phyloP scores from a whole-genome alignment of 108 stramenopile genomes.

The Ochromonas danica region DNA sequence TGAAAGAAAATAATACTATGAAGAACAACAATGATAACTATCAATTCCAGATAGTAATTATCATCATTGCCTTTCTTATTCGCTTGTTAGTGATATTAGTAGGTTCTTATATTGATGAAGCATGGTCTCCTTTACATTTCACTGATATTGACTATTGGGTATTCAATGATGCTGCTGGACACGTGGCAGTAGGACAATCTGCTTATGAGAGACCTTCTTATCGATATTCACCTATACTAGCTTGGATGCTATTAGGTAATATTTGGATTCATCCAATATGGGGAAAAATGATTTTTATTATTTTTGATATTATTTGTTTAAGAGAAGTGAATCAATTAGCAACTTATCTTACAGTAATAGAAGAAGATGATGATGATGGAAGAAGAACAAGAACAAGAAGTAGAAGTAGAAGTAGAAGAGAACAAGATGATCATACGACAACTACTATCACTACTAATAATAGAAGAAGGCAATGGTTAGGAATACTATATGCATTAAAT shows the following conservation, averaged over 20 bases:
- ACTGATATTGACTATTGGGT: constrained; percentile 64
- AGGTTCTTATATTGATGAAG: constrained; percentile 1
- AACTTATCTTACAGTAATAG: constrained; percentile 10
- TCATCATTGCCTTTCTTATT: too few species aligned
- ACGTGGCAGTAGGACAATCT: constrained; percentile 43
- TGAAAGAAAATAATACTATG: too few species aligned
- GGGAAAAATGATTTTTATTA: constrained; percentile 53
- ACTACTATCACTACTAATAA: constrained; percentile 41
- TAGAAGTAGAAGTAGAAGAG: not conserved
- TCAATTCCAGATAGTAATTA: too few species aligned
- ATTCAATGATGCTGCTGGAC: constrained; percentile 56
- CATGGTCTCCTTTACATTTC: constrained; percentile 45
- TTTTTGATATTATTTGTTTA: constrained; percentile 43
- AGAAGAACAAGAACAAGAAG: constrained; percentile 40
- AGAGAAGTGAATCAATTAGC: constrained; percentile 27
- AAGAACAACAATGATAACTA: too few species aligned
- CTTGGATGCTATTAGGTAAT: constrained; percentile 64
- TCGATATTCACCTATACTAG: constrained; percentile 96
- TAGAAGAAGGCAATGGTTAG: not conserved
- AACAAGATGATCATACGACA: constrained; percentile 45
- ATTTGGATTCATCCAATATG: constrained; percentile 35
- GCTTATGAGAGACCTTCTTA: constrained; percentile 94
- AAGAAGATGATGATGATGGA: constrained; percentile 44
- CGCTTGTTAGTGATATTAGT: constrained; percentile 4
- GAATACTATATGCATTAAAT: constrained; percentile 34